These are phyloP conservation scores for Penicillium sp. DNA, from an alignment of 2,329 filamentous ascomycete genomes.

Conservation along the genomic window DNA sequence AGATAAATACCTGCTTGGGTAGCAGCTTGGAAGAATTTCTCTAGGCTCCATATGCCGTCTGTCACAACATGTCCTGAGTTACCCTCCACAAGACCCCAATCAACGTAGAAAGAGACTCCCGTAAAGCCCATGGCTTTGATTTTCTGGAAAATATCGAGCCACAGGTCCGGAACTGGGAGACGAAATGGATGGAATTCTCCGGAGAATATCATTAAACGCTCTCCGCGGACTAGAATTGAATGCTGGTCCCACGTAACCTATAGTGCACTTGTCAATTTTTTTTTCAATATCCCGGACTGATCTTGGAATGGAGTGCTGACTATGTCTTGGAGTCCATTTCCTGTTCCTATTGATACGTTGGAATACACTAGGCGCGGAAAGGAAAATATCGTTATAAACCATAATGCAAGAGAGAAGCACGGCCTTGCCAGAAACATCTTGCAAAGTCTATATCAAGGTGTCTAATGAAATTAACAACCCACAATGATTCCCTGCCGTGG, in stretches of 20 bases:
- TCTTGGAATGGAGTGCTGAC: not conserved
- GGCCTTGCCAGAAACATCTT: not conserved
- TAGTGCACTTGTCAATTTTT: not conserved
- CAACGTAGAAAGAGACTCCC: constrained; percentile 64
- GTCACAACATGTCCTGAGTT: constrained; percentile 65
- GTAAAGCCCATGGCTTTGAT: constrained; percentile 76
- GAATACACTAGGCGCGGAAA: not conserved
- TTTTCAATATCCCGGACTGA: not conserved
- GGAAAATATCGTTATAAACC: not conserved
- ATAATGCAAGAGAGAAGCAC: not conserved
- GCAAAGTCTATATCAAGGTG: not conserved
- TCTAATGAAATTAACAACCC: not conserved
- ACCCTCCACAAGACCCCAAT: constrained; percentile 53
- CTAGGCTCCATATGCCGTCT: constrained; percentile 65
- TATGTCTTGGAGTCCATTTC: not conserved
- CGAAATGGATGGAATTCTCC: constrained; percentile 70
- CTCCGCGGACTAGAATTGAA: constrained; percentile 53
- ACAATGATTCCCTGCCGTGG: not conserved
- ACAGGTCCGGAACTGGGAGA: constrained; percentile 60
- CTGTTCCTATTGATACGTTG: not conserved
- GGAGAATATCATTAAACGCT: constrained; percentile 67
- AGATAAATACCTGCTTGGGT: constrained; percentile 58
- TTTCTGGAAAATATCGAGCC: constrained; percentile 76
- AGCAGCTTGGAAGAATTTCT: constrained; percentile 43
- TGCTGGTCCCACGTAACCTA: constrained; percentile 16